A percentile compares a stretch with the other conserved stretches of the same genome.
phyloP scores from a whole-genome alignment of 192 early-diverging fungal species.

The Phlyctochytrium arcticum region DNA sequence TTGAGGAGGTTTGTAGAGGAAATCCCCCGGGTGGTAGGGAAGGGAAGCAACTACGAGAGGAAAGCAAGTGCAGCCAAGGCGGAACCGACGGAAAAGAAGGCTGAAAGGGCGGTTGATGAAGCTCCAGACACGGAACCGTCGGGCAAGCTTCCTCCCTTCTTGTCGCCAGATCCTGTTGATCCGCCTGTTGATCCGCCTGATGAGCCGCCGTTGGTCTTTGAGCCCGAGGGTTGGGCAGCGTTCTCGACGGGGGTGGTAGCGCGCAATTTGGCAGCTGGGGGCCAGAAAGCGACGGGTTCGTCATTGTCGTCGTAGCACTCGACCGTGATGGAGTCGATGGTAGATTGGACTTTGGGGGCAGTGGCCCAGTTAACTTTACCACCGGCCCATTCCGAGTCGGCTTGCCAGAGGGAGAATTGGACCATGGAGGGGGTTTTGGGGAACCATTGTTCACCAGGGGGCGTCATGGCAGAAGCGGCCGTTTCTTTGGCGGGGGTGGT shows the following conservation, averaged over 20 bases:
- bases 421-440: slow-evolving; percentile 33
- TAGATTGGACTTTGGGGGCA: slow-evolving; percentile 7
- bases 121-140: not conserved
- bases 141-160: not conserved
- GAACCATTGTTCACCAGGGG: slow-evolving; percentile 20
- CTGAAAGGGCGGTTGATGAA: not conserved
- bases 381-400: not conserved
- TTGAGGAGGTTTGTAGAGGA: no score
- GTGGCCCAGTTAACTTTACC: slow-evolving; percentile 31
- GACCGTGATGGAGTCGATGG: slow-evolving; percentile 21
- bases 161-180: not conserved
- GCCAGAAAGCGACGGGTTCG: slow-evolving; percentile 9
- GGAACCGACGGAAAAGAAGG: not conserved
- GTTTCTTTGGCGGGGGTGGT: not conserved
- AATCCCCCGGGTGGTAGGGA: no score
- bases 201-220: not conserved
- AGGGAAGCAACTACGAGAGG: not conserved
- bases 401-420: slow-evolving; percentile 43
- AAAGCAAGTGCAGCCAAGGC: not conserved
- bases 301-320: slow-evolving; percentile 26
- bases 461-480: not conserved
- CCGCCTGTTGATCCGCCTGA: not conserved
- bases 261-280: not conserved
- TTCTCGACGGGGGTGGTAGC: not conserved
- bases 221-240: not conserved